phyloP scores from a whole-genome alignment of 2,329 filamentous ascomycete species.

The Monilinia laxa region DNA sequence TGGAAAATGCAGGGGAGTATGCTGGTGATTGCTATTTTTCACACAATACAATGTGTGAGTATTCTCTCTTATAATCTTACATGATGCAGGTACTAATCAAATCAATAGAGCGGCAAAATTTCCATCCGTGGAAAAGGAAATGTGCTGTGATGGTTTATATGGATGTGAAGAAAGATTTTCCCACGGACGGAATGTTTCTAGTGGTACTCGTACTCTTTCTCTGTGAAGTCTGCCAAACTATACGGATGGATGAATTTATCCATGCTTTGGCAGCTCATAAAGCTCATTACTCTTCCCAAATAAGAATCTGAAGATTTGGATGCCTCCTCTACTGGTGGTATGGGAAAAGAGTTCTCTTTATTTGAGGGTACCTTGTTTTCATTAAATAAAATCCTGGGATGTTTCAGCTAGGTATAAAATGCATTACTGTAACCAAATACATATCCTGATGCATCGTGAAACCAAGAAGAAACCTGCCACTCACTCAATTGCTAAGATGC shows the following conservation, averaged over 20 bases:
- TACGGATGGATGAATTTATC: too few relatives aligned
- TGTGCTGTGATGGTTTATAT: background rate
- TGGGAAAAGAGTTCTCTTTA: background rate
- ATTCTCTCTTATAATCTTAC: background rate
- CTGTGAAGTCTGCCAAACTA: background rate
- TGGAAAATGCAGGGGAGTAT: background rate
- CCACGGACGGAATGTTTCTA: too few relatives aligned
- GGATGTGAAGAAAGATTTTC: background rate
- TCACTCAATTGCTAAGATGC: too few relatives aligned
- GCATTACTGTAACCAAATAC: background rate
- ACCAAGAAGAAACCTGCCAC: too few relatives aligned
- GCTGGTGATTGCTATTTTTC: background rate
- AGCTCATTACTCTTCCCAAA: background rate
- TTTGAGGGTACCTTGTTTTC: background rate
- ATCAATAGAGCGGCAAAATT: background rate
- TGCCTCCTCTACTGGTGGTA: too few relatives aligned
- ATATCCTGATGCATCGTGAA: too few relatives aligned
- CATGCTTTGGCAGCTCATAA: background rate
- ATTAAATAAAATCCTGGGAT: background rate
- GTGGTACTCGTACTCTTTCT: background rate
- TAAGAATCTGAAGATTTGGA: background rate
- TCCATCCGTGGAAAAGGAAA: background rate
- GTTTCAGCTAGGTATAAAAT: rapidly evolving
- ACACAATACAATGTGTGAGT: background rate
- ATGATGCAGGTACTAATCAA: background rate